phyloP scores from a whole-genome alignment of 1,139 yeast genomes.

The Yamadazyma triangularis region DNA sequence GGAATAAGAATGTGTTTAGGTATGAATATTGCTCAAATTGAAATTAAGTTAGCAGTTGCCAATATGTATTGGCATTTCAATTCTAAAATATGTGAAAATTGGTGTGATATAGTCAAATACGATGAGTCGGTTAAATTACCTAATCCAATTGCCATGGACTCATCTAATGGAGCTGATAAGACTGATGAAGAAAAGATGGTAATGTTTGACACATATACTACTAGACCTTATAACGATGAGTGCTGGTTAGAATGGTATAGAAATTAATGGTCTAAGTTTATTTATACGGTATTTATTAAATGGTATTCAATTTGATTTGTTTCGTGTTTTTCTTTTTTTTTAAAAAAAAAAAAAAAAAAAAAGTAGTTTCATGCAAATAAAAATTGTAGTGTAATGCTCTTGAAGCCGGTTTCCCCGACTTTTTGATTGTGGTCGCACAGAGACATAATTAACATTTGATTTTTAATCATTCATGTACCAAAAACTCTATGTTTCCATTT shows the following conservation, averaged over 20 bases:
- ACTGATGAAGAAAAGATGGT: slow-evolving; percentile 46
- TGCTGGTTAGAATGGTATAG: slow-evolving; percentile 46
- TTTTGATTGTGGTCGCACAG: too few relatives aligned
- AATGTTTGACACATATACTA: slow-evolving; percentile 51
- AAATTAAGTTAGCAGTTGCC: slow-evolving; percentile 57
- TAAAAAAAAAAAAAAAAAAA: too few relatives aligned
- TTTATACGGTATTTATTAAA: too few relatives aligned
- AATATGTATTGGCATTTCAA: slow-evolving; percentile 48
- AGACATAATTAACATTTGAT: too few relatives aligned
- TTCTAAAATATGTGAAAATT: slow-evolving; percentile 31
- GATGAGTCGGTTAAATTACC: slow-evolving; percentile 7
- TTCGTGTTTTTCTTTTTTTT: too few relatives aligned
- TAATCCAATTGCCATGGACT: slow-evolving; percentile 18
- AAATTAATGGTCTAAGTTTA: slow-evolving; percentile 4
- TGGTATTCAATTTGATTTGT: too few relatives aligned
- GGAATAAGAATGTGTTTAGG: slow-evolving; percentile 79
- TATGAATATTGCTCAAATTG: slow-evolving; percentile 62
- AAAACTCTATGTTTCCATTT: slow-evolving; percentile 49
- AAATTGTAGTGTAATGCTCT: too few relatives aligned
- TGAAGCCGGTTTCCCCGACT: too few relatives aligned
- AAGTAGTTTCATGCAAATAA: too few relatives aligned
- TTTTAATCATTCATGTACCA: too few relatives aligned
- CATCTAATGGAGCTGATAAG: slow-evolving; percentile 12
- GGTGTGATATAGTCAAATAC: slow-evolving; percentile 35
- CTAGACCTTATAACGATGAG: slow-evolving; percentile 46